Percentiles rank a stretch among this genome's conserved stretches.
Evolutionary conservation across 2,329 filamentous ascomycete species (phyloP).

Genomic region (Penicillium sp.): DNA sequence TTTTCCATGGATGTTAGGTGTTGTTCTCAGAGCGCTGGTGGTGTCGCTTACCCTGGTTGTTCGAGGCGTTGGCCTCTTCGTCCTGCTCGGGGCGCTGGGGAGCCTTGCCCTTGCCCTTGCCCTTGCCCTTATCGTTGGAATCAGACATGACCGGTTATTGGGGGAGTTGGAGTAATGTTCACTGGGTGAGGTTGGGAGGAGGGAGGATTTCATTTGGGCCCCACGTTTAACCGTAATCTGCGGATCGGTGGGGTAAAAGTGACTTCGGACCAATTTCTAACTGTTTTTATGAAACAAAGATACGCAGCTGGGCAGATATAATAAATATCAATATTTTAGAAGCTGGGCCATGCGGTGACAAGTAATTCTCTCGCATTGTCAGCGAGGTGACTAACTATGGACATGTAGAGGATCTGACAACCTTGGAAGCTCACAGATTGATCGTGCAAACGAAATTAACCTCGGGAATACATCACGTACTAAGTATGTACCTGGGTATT

Average conservation of each 20-base stretch:
- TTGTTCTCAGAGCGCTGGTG: background rate
- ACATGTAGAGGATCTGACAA: background rate
- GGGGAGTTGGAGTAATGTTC: slow-evolving; percentile 8
- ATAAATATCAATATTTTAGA: background rate
- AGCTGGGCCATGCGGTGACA: background rate
- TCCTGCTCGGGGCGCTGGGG: slow-evolving; percentile 21
- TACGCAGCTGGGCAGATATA: background rate
- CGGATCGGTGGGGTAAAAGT: slow-evolving; percentile 18
- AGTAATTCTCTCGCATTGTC: background rate
- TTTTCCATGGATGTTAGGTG: slow-evolving; percentile 25
- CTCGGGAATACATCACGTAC: background rate
- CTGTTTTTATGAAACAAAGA: background rate
- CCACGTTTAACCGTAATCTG: slow-evolving; percentile 28
- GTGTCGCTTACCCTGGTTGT: slow-evolving; percentile 8
- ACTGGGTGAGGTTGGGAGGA: slow-evolving; percentile 11
- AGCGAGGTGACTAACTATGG: background rate
- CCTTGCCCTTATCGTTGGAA: slow-evolving; percentile 31
- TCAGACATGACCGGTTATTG: slow-evolving; percentile 33
- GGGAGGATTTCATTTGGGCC: slow-evolving; percentile 25
- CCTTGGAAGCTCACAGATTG: background rate
- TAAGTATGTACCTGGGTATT: background rate
- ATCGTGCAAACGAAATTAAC: background rate
- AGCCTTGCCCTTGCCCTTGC: slow-evolving; percentile 37
- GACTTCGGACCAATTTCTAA: background rate
- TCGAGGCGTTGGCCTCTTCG: slow-evolving; percentile 5